Evolutionary conservation across 2,329 filamentous ascomycete species (phyloP).

Genomic region (Aureobasidium sp.): DNA sequence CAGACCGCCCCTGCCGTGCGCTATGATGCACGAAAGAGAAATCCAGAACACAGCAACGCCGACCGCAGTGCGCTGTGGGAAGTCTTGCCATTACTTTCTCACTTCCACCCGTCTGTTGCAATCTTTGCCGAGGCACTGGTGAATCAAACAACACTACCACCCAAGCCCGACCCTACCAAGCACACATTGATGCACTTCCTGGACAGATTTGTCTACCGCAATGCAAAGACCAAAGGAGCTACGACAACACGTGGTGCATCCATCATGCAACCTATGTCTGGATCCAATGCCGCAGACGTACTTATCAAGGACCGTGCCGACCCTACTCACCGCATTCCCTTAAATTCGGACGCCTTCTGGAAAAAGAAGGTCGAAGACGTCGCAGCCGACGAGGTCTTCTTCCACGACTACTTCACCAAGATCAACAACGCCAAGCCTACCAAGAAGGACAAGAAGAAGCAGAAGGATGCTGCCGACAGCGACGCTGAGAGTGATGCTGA

Average conservation of each 20-base stretch:
- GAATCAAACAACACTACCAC: conserved; percentile 61
- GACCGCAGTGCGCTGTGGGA: conserved; percentile 93
- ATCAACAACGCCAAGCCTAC: conserved; percentile 48
- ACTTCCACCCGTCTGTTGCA: conserved; percentile 90
- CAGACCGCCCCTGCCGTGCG: conserved; percentile 23
- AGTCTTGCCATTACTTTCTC: conserved; percentile 67
- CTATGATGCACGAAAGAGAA: conserved; percentile 86
- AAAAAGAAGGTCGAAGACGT: conserved; percentile 82
- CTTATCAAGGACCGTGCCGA: conserved; percentile 55
- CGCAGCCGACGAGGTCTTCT: conserved; percentile 89
- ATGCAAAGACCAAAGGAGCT: conserved; percentile 64
- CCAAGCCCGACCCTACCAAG: conserved; percentile 83
- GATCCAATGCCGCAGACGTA: conserved; percentile 53
- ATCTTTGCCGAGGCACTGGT: conserved; percentile 72
- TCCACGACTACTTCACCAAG: conserved; percentile 91
- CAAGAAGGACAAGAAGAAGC: conserved; percentile 51
- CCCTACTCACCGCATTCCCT: conserved; percentile 52
- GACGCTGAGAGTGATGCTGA: conserved; percentile 37
- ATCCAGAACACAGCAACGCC: conserved; percentile 90
- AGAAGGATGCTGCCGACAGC: conserved; percentile 34
- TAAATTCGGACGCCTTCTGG: conserved; percentile 91
- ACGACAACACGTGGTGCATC: conserved; percentile 64
- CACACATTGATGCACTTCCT: conserved; percentile 93
- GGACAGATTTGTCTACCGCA: conserved; percentile 97
- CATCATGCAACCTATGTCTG: conserved; percentile 90